phyloP scores from a whole-genome alignment of 1,139 yeast genomes.

The Spencermartinsiella ligniputridi region DNA sequence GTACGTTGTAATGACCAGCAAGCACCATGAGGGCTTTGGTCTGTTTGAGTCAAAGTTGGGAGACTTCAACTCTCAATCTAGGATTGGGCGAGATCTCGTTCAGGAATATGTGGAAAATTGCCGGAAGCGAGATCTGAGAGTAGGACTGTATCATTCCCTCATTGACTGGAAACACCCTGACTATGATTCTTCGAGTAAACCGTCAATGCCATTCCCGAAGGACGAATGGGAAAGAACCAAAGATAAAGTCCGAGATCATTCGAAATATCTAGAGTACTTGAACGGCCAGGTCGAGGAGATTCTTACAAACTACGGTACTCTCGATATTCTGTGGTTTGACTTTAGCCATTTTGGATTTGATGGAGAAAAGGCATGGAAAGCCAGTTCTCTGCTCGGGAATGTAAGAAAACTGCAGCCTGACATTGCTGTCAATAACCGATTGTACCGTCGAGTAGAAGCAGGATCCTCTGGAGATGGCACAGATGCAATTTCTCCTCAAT shows the following conservation, averaged over 20 bases:
- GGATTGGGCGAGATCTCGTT: constrained; percentile 11
- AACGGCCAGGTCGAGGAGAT: constrained; percentile 15
- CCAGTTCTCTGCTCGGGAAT: constrained; percentile 7
- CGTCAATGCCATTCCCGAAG: constrained; percentile 9
- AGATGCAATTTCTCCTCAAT: constrained; percentile 10
- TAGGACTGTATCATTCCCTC: constrained; percentile 13
- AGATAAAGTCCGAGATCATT: constrained; percentile 8
- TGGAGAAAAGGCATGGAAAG: constrained; percentile 15
- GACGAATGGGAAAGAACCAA: constrained; percentile 10
- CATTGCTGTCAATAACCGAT: constrained; percentile 13
- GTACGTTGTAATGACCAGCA: constrained; percentile 18
- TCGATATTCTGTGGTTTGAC: constrained; percentile 15
- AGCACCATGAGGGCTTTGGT: constrained; percentile 20
- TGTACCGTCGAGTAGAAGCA: constrained; percentile 13
- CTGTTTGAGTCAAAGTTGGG: constrained; percentile 14
- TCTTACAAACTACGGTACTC: constrained; percentile 10
- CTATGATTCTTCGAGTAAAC: constrained; percentile 8
- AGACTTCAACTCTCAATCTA: constrained; percentile 5
- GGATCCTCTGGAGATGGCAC: constrained; percentile 12
- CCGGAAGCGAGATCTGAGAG: constrained; percentile 8
- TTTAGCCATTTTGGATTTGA: constrained; percentile 12
- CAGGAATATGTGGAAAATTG: constrained; percentile 10
- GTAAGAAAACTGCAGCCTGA: constrained; percentile 10
- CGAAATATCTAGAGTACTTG: constrained; percentile 11
- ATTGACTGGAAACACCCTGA: constrained; percentile 17